These are phyloP conservation scores for Logfia minima DNA, from an alignment of 129 eudicot species.

Conservation along the genomic window DNA sequence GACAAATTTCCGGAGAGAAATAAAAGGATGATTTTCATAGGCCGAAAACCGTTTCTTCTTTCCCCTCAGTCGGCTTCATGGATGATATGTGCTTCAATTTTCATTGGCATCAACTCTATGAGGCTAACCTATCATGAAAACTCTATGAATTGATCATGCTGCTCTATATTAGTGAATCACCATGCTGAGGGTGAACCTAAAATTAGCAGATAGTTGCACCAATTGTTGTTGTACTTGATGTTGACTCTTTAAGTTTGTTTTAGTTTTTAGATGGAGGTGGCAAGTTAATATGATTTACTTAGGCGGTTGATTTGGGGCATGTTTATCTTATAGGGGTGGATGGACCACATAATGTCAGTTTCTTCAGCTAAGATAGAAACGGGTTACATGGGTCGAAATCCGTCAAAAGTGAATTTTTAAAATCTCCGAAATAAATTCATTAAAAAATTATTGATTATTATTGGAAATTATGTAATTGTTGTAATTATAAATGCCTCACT, in stretches of 20 bases:
- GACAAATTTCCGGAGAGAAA: not conserved
- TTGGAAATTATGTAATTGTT: not conserved
- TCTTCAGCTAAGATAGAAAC: no score
- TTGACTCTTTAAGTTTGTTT: not conserved
- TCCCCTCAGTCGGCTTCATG: slow-evolving; percentile 18
- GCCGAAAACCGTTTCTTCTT: not conserved
- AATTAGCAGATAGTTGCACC: slow-evolving; percentile 5
- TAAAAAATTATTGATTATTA: no score
- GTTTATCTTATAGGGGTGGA: no score
- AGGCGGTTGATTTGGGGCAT: not conserved
- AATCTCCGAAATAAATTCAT: no score
- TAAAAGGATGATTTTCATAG: slow-evolving; percentile 9
- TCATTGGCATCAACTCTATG: not conserved
- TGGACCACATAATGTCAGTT: no score
- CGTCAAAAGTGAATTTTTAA: not conserved
- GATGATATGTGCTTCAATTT: slow-evolving; percentile 8
- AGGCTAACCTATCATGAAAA: slow-evolving; percentile 9
- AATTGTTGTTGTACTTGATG: not conserved
- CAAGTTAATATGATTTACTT: not conserved
- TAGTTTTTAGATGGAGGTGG: not conserved
- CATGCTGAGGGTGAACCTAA: slow-evolving; percentile 34
- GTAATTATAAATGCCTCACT: not conserved
- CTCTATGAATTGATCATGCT: slow-evolving; percentile 9
- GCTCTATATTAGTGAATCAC: slow-evolving; percentile 29
- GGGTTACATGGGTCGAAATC: not conserved